Conservation (phyloP, 2,329 filamentous ascomycete species). For the Aspergillus hortae region DNA sequence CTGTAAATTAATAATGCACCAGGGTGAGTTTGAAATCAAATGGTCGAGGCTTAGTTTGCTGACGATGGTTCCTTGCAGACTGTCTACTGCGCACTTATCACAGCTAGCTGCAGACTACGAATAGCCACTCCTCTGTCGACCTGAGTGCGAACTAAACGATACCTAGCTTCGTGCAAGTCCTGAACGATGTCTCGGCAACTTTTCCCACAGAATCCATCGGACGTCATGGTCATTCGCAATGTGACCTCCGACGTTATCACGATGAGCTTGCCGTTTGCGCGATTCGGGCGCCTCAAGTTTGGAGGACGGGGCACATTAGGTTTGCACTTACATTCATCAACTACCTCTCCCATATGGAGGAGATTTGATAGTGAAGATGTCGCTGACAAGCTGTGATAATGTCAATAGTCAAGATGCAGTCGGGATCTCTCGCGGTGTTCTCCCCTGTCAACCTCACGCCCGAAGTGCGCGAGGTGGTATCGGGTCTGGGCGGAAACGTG, state of each 20-base stretch:
- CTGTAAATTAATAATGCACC: too few species aligned
- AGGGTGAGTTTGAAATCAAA: too few species aligned
- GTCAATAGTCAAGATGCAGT: slow-evolving; percentile 66
- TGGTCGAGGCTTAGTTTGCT: too few species aligned
- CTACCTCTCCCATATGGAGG: not conserved
- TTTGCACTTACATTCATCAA: slow-evolving; percentile 39
- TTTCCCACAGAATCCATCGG: slow-evolving; percentile 66
- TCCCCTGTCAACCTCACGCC: slow-evolving; percentile 84
- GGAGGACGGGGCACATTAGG: slow-evolving; percentile 84
- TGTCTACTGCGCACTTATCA: not conserved
- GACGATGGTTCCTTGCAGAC: not conserved
- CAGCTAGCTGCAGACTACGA: too few species aligned
- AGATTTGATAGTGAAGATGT: not conserved
- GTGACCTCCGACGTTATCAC: slow-evolving; percentile 68
- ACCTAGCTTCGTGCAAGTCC: not conserved
- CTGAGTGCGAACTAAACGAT: not conserved
- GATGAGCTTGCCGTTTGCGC: slow-evolving; percentile 70
- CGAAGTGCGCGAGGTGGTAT: slow-evolving; percentile 61
- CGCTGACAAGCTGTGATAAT: not conserved
- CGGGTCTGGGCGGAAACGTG: slow-evolving; percentile 65
- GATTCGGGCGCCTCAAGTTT: slow-evolving; percentile 74
- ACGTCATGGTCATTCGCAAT: slow-evolving; percentile 87
- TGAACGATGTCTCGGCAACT: slow-evolving; percentile 44
- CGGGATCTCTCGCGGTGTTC: slow-evolving; percentile 80
- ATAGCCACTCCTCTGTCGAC: not conserved